Base-by-base conservation (phyloP, 2,329 filamentous ascomycete species). In the Seiridium unicorne region DNA sequence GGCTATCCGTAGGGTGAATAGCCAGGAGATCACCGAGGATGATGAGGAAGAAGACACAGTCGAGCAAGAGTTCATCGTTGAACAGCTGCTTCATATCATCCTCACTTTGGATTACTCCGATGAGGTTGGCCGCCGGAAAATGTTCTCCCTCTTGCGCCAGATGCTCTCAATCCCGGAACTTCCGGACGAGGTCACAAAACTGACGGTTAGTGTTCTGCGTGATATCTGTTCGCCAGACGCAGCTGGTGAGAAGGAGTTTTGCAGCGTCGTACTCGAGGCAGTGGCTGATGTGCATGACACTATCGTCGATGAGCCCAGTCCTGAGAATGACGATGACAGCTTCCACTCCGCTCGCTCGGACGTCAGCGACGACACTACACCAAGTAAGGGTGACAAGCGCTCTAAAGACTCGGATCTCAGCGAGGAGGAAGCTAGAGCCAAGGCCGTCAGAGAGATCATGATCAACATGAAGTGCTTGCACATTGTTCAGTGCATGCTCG, bases 391-490 rank as follows among this genome's bases (percentile, higher is more conserved):
- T 46, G 74, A 74, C 54, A 81, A 79, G 67, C 74, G 74, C 38
- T 71, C 70, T 10, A 77, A 74, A 53, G 74, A 72, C 10, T 67
- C 73, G 13, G 80, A 81, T 59, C 67, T 84, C 60, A 84, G 78
- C 55, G 87, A 89, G 60, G 89, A 91, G 66, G 86, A 89, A 63
- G 85, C 86, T 8, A 82, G 86, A 66, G 83, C 84, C 51, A 96
- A 93, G 60, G 92, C 91, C 1, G 87, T 97, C 65, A 89, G 87
- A 65, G 93, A 97, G 76, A 95, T 97, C 71, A 88, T 97, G 80
- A 90, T 98, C 73, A 98, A 98, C 79, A 93, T 97, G 86, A 98
- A 98, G 77, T 98, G 95, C 74, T 83, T 99, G 63, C 91, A 97
- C 72, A 97, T 99, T 66, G 93, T 96, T 34, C 92, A 97, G 74